Percentiles rank a stretch among this genome's conserved stretches.
These are phyloP conservation scores for Talaromyces sp. DNA, from an alignment of 2,329 filamentous ascomycete species.

Conservation along the genomic window DNA sequence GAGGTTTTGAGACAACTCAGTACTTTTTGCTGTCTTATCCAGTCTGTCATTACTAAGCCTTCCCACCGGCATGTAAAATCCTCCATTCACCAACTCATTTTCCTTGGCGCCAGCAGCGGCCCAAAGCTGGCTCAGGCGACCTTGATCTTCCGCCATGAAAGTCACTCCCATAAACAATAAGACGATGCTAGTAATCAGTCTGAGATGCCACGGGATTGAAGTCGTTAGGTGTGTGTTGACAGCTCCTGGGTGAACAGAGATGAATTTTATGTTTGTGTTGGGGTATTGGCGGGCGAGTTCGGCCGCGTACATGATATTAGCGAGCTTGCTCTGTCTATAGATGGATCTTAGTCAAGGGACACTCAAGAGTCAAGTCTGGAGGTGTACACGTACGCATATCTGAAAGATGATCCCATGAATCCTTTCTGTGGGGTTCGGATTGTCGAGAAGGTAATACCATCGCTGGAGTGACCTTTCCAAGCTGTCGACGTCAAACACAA, in stretches of 20 bases:
- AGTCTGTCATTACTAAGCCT: conserved; percentile 20
- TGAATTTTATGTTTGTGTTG: conserved; percentile 32
- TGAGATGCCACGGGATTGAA: conserved; percentile 17
- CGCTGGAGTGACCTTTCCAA: conserved; percentile 23
- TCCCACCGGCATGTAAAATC: conserved; percentile 32
- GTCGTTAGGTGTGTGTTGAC: conserved; percentile 33
- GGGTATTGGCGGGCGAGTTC: conserved; percentile 41
- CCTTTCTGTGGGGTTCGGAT: conserved; percentile 12
- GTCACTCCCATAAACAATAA: conserved; percentile 20
- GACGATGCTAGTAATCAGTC: neutral
- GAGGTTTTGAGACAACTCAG: neutral
- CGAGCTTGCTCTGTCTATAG: conserved; percentile 48
- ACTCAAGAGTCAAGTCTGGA: neutral
- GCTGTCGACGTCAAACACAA: conserved; percentile 29
- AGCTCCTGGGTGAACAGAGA: conserved; percentile 47
- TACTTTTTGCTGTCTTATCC: conserved; percentile 4
- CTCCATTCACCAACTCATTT: conserved; percentile 27
- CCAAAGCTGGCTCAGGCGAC: conserved; percentile 31
- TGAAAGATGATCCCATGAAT: conserved; percentile 10
- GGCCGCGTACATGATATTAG: conserved; percentile 45
- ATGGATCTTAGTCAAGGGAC: neutral
- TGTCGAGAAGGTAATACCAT: conserved; percentile 12
- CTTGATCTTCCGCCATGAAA: conserved; percentile 23
- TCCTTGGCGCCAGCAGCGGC: conserved; percentile 27
- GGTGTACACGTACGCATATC: conserved; percentile 5